phyloP scores from a whole-genome alignment of 768 basidiomycete species.

The Bullera alba region DNA sequence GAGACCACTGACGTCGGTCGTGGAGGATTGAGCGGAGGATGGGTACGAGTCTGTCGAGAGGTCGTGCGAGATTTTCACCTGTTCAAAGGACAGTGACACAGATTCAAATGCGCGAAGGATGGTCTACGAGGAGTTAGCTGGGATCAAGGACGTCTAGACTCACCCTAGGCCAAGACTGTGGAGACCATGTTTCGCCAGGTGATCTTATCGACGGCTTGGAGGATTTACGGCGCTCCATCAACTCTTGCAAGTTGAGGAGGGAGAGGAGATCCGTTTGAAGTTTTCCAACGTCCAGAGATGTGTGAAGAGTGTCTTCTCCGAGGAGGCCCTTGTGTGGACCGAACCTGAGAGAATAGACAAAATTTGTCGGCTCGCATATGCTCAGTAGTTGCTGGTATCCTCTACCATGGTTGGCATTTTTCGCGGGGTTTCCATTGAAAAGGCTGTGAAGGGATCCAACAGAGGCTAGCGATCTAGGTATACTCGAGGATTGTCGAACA shows the following conservation, averaged over 20 bases:
- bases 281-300: constrained; percentile 12
- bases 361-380: too few relatives aligned
- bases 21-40: constrained; percentile 14
- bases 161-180: constrained; percentile 18
- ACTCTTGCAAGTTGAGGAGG: constrained; percentile 13
- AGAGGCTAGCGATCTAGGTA: not conserved
- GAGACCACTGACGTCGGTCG: constrained; percentile 12
- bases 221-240: constrained; percentile 2
- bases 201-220: not conserved
- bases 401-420: constrained; percentile 3
- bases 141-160: not conserved
- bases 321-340: constrained; percentile 28
- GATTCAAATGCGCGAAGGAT: constrained; percentile 30
- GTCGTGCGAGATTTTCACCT: constrained; percentile 16
- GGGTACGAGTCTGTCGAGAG: constrained; percentile 7
- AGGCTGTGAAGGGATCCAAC: not conserved
- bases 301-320: constrained; percentile 31
- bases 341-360: constrained; percentile 21
- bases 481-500: not conserved
- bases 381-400: constrained; percentile 14
- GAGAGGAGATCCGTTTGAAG: constrained; percentile 8
- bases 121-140: constrained; percentile 11
- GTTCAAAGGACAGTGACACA: constrained; percentile 15
- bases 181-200: constrained; percentile 11
- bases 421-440: constrained; percentile 1